Percentiles rank a stretch among this genome's conserved stretches.
Evolutionary conservation across 2,329 filamentous ascomycete species (phyloP).

Genomic region (Colletotrichum aenigma): DNA sequence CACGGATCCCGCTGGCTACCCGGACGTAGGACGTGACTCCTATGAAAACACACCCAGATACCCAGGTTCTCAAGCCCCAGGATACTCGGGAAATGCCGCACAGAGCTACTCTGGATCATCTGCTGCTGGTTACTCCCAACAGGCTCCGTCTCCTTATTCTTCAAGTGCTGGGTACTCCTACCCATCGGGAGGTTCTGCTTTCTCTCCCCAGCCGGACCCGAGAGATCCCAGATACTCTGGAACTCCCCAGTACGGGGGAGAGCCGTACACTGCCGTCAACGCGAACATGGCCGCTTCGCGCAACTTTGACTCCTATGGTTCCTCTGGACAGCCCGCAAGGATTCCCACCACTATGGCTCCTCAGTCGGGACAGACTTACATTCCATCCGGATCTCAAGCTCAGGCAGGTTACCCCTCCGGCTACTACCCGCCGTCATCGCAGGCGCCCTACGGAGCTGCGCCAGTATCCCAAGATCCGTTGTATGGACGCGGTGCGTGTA

Average conservation of each 20-base stretch:
- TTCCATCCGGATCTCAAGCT: slow-evolving; percentile 15
- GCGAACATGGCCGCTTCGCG: slow-evolving; percentile 7
- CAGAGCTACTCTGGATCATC: slow-evolving; percentile 22
- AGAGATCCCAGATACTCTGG: slow-evolving; percentile 20
- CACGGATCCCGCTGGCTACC: slow-evolving; percentile 29
- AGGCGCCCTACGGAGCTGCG: slow-evolving; percentile 3
- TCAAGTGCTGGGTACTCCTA: slow-evolving; percentile 23
- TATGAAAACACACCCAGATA: slow-evolving; percentile 51
- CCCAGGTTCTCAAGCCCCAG: slow-evolving; percentile 53
- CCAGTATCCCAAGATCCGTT: slow-evolving; percentile 56
- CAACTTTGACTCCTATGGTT: slow-evolving; percentile 17
- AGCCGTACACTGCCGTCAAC: slow-evolving; percentile 16
- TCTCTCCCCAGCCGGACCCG: slow-evolving; percentile 18
- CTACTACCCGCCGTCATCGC: slow-evolving; percentile 29
- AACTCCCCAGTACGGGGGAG: slow-evolving; percentile 15
- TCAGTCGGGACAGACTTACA: slow-evolving; percentile 17
- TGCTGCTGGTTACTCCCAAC: slow-evolving; percentile 12
- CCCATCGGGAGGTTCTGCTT: slow-evolving; percentile 14
- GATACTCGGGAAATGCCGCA: slow-evolving; percentile 50
- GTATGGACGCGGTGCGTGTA: slow-evolving; percentile 66
- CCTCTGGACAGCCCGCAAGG: slow-evolving; percentile 14
- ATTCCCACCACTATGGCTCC: slow-evolving; percentile 14
- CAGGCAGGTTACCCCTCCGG: slow-evolving; percentile 12
- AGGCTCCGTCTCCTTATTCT: slow-evolving; percentile 8
- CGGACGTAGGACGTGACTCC: slow-evolving; percentile 39